Conservation (phyloP, 108 stramenopile species). For the Pseudonitzschia delicatissima region DNA sequence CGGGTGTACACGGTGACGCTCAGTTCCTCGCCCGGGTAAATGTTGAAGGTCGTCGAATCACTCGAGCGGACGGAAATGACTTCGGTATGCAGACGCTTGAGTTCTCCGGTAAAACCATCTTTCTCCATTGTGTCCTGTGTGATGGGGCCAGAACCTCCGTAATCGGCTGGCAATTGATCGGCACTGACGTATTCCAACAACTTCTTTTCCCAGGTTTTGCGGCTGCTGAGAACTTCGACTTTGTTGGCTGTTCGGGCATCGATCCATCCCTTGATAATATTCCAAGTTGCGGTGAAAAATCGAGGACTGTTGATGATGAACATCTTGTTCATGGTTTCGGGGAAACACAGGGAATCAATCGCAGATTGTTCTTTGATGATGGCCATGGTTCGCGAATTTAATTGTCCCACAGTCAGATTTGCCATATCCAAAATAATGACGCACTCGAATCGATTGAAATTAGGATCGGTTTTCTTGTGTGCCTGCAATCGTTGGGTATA, state of each 20-base stretch:
- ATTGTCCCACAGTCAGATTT: conserved; percentile 57
- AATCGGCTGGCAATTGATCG: conserved; percentile 73
- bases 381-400: conserved; percentile 52
- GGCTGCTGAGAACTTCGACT: conserved; percentile 71
- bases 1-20: conserved; percentile 65
- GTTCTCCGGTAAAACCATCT: conserved; percentile 45
- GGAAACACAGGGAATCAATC: conserved; percentile 87
- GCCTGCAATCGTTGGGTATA: conserved; percentile 54
- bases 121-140: conserved; percentile 54
- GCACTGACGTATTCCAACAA: conserved; percentile 65
- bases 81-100: conserved; percentile 54
- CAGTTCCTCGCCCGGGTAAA: conserved; percentile 50
- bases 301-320: conserved; percentile 79
- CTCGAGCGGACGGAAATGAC: conserved; percentile 62
- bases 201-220: conserved; percentile 58
- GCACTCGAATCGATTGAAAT: conserved; percentile 76
- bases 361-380: conserved; percentile 84
- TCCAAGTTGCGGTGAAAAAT: conserved; percentile 82
- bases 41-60: conserved; percentile 39
- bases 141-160: conserved; percentile 67
- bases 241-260: conserved; percentile 80
- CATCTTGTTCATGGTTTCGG: conserved; percentile 82
- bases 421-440: conserved; percentile 69
- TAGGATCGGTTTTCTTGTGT: conserved; percentile 61
- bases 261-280: conserved; percentile 82